Evolutionary conservation across 2,329 filamentous ascomycete genomes (phyloP), one percentile per base, ranked within the genome.

Genomic region (Penicillium sp.): DNA sequence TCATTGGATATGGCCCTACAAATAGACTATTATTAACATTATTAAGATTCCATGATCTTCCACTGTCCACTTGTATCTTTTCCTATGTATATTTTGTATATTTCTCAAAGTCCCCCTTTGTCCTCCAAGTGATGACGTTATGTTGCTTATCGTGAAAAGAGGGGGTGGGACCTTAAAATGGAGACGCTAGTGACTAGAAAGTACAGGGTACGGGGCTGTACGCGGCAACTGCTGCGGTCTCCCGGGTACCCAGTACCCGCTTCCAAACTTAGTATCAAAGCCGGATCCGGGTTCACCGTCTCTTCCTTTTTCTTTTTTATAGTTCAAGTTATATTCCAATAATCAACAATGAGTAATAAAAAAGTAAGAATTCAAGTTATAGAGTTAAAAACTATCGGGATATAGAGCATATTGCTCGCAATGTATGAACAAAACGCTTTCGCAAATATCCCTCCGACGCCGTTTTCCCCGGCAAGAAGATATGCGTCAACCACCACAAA

Each of bases 121-220:
- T 32, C 8, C 5, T n/a, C 26, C 18, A 42, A 39, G 37, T 59
- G 54, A 65, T 66, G 64, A 66, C 64, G 64, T 66, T 59, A 49
- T 52, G 47, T 40, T 54, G 47, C 61, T 65, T 65, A 65, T 66
- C 64, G 62, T 46, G 32, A 65, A 66, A 65, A 65, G 64, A 66
- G 64, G 64, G 64, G 64, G 64, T 66, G 63, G 62, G 46, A 55
- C 60, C 46, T 45, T 10, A 24, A 18, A 38, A 54, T 54, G 37
- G 53, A 26, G 39, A 50, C 53, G 38, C 48, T 58, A 56, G 40
- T 39, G 56, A 20, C 18, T 38, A 38, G 42, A 37, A 45, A 51
- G 54, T 56, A 56, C 37, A 32, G 47, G 53, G 54, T 56, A 56
- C 54, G 54, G 54, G 54, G 43, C 31, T 48, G n/a, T 53, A 31